These are phyloP conservation scores for Vachellia pachyceras DNA, from an alignment of 306 rosid species.

Conservation along the genomic window DNA sequence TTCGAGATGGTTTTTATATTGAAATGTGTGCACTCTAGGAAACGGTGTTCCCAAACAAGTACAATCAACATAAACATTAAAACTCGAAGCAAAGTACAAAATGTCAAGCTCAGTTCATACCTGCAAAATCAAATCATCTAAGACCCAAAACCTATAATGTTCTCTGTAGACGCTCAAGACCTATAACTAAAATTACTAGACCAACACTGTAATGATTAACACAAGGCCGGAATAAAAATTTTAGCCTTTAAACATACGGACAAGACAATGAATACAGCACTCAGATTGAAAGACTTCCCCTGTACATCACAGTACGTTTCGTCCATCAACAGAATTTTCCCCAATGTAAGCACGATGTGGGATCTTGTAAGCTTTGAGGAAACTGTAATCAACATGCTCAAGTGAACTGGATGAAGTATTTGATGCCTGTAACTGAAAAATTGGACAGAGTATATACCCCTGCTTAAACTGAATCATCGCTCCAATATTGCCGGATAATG, in stretches of 20 bases:
- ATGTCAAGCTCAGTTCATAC: constrained; percentile 31
- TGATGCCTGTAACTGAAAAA: constrained; percentile 46
- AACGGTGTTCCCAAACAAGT: no score
- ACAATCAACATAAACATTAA: constrained; percentile 34
- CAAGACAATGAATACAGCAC: constrained; percentile 60
- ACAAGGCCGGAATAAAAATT: constrained; percentile 47
- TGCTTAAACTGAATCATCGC: constrained; percentile 45
- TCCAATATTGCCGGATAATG: constrained; percentile 44
- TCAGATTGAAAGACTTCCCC: constrained; percentile 59
- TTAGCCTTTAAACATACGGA: constrained; percentile 53
- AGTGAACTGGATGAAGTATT: constrained; percentile 42
- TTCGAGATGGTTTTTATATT: no score
- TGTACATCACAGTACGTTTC: constrained; percentile 63
- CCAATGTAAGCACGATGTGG: constrained; percentile 45
- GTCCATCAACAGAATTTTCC: constrained; percentile 48
- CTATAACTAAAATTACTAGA: constrained; percentile 49
- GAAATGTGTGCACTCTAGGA: no score
- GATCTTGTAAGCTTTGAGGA: constrained; percentile 43
- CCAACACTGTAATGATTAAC: constrained; percentile 49
- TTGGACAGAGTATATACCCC: constrained; percentile 45
- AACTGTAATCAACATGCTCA: constrained; percentile 56
- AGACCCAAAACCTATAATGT: constrained; percentile 29
- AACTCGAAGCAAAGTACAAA: constrained; percentile 33
- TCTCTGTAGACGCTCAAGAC: constrained; percentile 30
- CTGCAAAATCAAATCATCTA: constrained; percentile 65